These are phyloP conservation scores for Cairneyella variabilis DNA, from an alignment of 495 filamentous ascomycete genomes.

Conservation along the genomic window DNA sequence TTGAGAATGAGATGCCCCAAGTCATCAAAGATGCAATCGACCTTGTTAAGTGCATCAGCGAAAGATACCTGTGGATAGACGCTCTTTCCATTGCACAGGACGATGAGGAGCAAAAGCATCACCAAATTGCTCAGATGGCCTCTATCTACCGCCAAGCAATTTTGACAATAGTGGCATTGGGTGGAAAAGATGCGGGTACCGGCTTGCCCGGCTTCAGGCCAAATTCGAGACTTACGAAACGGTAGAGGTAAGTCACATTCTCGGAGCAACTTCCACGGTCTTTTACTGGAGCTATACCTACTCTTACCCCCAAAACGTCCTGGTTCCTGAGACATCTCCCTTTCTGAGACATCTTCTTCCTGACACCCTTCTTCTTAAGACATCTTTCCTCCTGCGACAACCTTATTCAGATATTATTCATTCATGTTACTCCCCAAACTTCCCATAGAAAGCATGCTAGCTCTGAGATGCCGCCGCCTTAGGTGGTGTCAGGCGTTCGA, in stretches of 20 bases:
- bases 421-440: too few relatives aligned
- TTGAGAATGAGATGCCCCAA: background rate
- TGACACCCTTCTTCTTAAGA: too few relatives aligned
- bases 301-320: too few relatives aligned
- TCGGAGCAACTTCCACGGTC: too few relatives aligned
- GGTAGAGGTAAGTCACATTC: too few relatives aligned
- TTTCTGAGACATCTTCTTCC: too few relatives aligned
- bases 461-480: too few relatives aligned
- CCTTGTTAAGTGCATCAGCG: slow-evolving; percentile 9
- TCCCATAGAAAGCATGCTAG: too few relatives aligned
- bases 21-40: slow-evolving; percentile 16
- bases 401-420: too few relatives aligned
- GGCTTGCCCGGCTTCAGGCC: background rate
- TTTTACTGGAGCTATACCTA: too few relatives aligned
- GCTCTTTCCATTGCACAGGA: slow-evolving; percentile 21
- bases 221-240: background rate
- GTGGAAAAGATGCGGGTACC: background rate
- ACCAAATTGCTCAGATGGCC: slow-evolving; percentile 1
- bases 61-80: slow-evolving; percentile 19
- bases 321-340: background rate
- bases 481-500: too few relatives aligned
- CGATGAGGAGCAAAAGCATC: background rate
- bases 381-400: too few relatives aligned
- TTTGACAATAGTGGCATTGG: slow-evolving; percentile 2
- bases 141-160: background rate